Conservation (phyloP, 1,284 basidiomycete genomes). For the Pseudozyma hubeiensis region DNA sequence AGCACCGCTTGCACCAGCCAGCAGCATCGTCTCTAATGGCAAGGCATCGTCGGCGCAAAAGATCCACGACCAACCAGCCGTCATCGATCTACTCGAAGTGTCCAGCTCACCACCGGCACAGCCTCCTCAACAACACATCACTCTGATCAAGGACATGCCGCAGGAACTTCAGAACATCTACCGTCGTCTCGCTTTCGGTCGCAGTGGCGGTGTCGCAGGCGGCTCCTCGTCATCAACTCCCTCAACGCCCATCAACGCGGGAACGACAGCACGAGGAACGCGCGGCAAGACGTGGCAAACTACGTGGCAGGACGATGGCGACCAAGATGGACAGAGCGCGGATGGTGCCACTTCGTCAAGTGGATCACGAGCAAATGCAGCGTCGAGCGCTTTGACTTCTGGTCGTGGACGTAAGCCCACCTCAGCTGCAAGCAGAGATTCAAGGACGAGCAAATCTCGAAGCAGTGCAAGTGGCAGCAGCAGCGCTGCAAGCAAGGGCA, state of each 20-base stretch:
- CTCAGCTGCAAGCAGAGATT: conserved; percentile 5
- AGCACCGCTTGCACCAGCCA: conserved; percentile 7
- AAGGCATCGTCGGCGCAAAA: background rate
- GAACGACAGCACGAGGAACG: conserved; percentile 21
- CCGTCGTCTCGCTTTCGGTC: conserved; percentile 33
- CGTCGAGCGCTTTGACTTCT: background rate
- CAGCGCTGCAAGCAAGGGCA: conserved; percentile 7
- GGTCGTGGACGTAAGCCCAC: conserved; percentile 14
- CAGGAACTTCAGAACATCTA: conserved; percentile 31
- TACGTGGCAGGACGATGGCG: conserved; percentile 25
- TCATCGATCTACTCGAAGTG: conserved; percentile 19
- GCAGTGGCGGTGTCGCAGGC: background rate
- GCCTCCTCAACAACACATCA: conserved; percentile 15
- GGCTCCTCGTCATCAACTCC: background rate
- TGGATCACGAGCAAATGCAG: background rate
- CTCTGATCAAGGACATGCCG: conserved; percentile 39
- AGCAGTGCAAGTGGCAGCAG: conserved; percentile 1
- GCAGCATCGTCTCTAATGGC: conserved; percentile 3
- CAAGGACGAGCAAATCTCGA: conserved; percentile 8
- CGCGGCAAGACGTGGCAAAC: conserved; percentile 47
- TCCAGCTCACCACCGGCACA: conserved; percentile 31
- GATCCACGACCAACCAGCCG: background rate
- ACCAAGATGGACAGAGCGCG: background rate
- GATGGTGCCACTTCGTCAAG: background rate
- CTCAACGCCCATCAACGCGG: conserved; percentile 3